A percentile compares a stretch with the other conserved stretches of the same genome.
phyloP scores from a whole-genome alignment of 768 basidiomycete species.

The Psilocybe cubensis region DNA sequence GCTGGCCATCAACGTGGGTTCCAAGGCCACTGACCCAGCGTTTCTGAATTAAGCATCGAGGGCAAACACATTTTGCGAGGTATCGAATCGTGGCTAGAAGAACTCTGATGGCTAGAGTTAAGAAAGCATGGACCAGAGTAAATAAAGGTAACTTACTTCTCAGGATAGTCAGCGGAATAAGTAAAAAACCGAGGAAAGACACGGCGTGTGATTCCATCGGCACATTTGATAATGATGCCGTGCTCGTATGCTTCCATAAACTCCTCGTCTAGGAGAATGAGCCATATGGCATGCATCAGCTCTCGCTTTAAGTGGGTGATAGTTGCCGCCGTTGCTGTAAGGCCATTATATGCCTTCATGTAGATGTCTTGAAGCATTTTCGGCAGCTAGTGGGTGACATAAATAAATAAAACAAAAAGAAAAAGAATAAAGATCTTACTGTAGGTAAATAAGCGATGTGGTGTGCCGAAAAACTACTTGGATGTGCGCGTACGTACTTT shows the following conservation, averaged over 20 bases:
- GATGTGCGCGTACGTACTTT: slow-evolving; percentile 36
- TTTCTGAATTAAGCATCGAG: slow-evolving; percentile 27
- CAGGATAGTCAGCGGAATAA: slow-evolving; percentile 42
- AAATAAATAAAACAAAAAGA: not conserved
- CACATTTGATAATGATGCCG: slow-evolving; percentile 10
- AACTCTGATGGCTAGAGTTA: slow-evolving; percentile 19
- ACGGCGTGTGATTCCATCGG: slow-evolving; percentile 31
- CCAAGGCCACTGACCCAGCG: slow-evolving; percentile 25
- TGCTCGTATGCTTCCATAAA: slow-evolving; percentile 23
- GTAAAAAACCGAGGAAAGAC: slow-evolving; percentile 37
- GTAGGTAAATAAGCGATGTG: slow-evolving; percentile 43
- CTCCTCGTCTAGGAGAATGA: slow-evolving; percentile 16
- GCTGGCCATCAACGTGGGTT: slow-evolving; percentile 13
- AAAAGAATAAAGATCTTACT: slow-evolving; percentile 22
- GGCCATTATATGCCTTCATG: slow-evolving; percentile 9
- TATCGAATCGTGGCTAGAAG: slow-evolving; percentile 30
- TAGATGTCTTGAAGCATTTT: slow-evolving; percentile 23
- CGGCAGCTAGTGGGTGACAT: slow-evolving; percentile 17
- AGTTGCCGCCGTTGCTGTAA: slow-evolving; percentile 4
- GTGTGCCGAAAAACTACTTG: slow-evolving; percentile 31
- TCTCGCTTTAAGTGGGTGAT: slow-evolving; percentile 21
- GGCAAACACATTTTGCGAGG: slow-evolving; percentile 36
- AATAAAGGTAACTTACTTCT: slow-evolving; percentile 31
- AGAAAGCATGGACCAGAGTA: not conserved
- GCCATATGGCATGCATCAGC: slow-evolving; percentile 21